A percentile compares a stretch with the other conserved stretches of the same genome.
Conservation (phyloP, 305 asterid genomes). For the Galium porrigens region DNA sequence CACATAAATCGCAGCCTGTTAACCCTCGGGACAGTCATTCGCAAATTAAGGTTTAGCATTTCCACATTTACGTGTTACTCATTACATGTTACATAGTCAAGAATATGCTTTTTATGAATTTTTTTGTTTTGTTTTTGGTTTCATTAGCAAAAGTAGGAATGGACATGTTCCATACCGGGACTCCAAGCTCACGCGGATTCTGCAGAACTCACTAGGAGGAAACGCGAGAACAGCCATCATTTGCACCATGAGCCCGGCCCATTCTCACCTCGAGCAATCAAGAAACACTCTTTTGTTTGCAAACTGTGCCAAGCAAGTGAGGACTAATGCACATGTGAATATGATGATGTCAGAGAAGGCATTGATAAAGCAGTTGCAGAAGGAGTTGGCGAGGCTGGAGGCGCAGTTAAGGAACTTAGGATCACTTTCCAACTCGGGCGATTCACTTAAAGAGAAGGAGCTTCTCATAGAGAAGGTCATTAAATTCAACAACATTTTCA, state of each 20-base stretch:
- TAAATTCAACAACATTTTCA: conserved; percentile 44
- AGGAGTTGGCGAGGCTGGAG: not conserved
- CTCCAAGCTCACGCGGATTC: conserved; percentile 88
- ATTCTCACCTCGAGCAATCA: not conserved
- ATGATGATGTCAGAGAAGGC: not conserved
- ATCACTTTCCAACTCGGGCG: conserved; percentile 30
- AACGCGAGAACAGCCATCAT: not conserved
- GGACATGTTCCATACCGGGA: conserved; percentile 79
- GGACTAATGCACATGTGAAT: not conserved
- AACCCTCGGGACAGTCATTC: conserved; percentile 81
- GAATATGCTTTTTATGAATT: not conserved
- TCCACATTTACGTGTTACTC: not conserved
- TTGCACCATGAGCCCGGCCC: not conserved
- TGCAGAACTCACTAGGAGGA: conserved; percentile 25
- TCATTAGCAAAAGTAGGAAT: conserved; percentile 69
- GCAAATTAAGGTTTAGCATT: conserved; percentile 55
- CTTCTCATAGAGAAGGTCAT: conserved; percentile 61
- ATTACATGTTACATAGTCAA: not conserved
- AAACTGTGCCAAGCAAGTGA: not conserved
- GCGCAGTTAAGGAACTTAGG: conserved; percentile 20
- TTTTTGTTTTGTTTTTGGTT: not conserved
- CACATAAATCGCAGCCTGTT: conserved; percentile 91
- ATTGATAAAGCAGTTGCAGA: not conserved
- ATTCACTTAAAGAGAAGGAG: conserved; percentile 62
- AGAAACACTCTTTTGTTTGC: not conserved